Evolutionary conservation across 306 rosid species (phyloP), one percentile per base, ranked within the genome.

Genomic region (Argentina anserina): DNA sequence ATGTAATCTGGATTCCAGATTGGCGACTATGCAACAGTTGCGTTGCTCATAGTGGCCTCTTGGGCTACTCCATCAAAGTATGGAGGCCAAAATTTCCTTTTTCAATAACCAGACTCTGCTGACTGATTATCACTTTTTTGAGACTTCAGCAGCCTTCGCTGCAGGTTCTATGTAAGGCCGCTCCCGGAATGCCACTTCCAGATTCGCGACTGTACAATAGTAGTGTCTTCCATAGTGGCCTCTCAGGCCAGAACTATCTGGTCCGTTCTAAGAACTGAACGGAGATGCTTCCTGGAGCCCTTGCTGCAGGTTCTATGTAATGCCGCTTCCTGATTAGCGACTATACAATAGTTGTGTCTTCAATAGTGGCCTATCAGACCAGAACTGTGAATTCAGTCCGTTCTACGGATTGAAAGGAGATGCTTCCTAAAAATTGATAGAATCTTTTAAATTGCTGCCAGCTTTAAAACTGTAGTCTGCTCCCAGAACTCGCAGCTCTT

Each of bases 401-500:
- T 6, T 15, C 9, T 21, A 45, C 23, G 1, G 72, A 1, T 9
- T 45, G 18, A 18, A 64, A 7, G 58, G 42, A 67, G 72, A 69
- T 11, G 61, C 45, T 18, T 69, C 49, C 47, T 39, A 36, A 23
- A 23, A 52, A 41, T 9, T 2, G 47, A 58, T 33, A 31, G 43
- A 69, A 49, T 17, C 73, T 45, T 69, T 37, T 12, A n/a, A 64
- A 47, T 33, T 69, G 73, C 39, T 47, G 45, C 43, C 5, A 20
- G 73, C 62, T 68, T 20, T 7, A 2, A 2, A 31, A 49, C 62
- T 20, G 61, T n/a, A 2, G 42, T 11, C 26, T 11, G 53, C 67
- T 58, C 58, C 66, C 40, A 67, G 28, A 43, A 63, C 68, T 17
- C 14, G 3, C 56, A 50, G 56, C n/a, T 42, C 42, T n/a, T 67